A percentile compares a stretch with the other conserved stretches of the same genome.
These are phyloP conservation scores for Penicillium roqueforti DNA, from an alignment of 495 filamentous ascomycete genomes.

Conservation along the genomic window DNA sequence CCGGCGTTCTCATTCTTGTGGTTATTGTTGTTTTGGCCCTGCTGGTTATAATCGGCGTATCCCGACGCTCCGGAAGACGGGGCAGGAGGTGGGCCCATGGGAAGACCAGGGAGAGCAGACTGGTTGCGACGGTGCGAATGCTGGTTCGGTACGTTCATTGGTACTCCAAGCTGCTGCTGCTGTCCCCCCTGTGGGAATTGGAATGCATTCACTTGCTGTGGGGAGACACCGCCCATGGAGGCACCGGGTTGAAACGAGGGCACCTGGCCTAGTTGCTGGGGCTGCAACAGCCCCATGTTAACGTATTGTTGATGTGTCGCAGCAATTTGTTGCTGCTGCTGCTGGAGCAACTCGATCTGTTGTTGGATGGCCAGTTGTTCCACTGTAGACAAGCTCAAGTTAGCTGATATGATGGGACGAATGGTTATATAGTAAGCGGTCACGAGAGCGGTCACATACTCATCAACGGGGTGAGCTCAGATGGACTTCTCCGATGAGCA, in stretches of 20 bases:
- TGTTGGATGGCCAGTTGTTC: slow-evolving; percentile 98
- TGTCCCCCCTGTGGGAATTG: slow-evolving; percentile 85
- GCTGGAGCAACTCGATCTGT: slow-evolving; percentile 96
- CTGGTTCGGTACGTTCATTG: slow-evolving; percentile 73
- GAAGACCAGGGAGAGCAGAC: slow-evolving; percentile 90
- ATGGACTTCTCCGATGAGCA: slow-evolving; percentile 94
- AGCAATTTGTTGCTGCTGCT: slow-evolving; percentile 97
- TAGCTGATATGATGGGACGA: slow-evolving; percentile 10
- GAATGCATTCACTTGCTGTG: slow-evolving; percentile 69
- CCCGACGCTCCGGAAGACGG: slow-evolving; percentile 94
- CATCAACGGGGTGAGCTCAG: slow-evolving; percentile 96
- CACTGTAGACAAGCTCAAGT: slow-evolving; percentile 50
- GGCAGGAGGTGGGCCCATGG: slow-evolving; percentile 84
- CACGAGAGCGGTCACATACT: slow-evolving; percentile 64
- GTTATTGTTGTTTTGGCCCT: slow-evolving; percentile 42
- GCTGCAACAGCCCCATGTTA: slow-evolving; percentile 89
- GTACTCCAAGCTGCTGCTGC: slow-evolving; percentile 67
- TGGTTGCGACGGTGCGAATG: slow-evolving; percentile 94
- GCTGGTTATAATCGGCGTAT: slow-evolving; percentile 73
- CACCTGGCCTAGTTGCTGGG: slow-evolving; percentile 69
- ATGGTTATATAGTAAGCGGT: not conserved
- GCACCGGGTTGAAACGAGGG: slow-evolving; percentile 63
- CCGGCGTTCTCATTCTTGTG: slow-evolving; percentile 66
- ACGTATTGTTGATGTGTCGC: slow-evolving; percentile 95
- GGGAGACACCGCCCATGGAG: slow-evolving; percentile 67